phyloP scores from a whole-genome alignment of 352 stramenopile genomes.

The Pythium coloratum region DNA sequence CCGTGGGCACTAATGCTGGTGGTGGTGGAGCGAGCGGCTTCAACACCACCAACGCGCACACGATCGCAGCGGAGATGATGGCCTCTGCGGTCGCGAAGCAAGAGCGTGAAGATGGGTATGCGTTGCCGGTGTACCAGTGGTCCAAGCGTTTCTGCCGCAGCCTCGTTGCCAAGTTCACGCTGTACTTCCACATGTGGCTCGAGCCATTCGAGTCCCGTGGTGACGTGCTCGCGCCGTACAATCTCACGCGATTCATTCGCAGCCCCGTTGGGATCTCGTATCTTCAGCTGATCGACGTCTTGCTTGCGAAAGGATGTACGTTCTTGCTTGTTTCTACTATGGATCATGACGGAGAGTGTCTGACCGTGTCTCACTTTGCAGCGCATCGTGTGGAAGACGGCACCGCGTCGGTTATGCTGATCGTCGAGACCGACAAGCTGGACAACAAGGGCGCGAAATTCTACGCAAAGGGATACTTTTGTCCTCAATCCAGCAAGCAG shows the following conservation, averaged over 20 bases:
- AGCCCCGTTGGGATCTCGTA: constrained; percentile 81
- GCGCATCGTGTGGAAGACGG: constrained; percentile 52
- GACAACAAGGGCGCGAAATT: constrained; percentile 77
- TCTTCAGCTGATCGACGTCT: constrained; percentile 77
- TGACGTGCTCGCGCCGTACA: constrained; percentile 54
- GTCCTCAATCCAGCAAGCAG: constrained; percentile 53
- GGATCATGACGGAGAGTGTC: too few species aligned
- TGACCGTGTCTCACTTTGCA: constrained; percentile 10
- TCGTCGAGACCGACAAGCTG: constrained; percentile 76
- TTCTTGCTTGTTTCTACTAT: constrained; percentile 7
- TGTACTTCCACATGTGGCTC: constrained; percentile 83
- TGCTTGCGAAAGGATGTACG: constrained; percentile 68
- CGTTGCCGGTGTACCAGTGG: constrained; percentile 81
- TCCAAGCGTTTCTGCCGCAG: constrained; percentile 81
- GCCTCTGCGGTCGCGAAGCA: constrained; percentile 70
- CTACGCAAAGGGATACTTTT: constrained; percentile 76
- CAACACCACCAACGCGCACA: constrained; percentile 40
- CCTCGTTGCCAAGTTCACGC: constrained; percentile 79
- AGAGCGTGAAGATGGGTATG: constrained; percentile 76
- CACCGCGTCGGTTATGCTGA: constrained; percentile 58
- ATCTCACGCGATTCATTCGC: constrained; percentile 73
- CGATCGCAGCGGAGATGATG: constrained; percentile 78
- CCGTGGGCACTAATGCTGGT: constrained; percentile 21
- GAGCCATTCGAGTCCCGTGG: constrained; percentile 63
- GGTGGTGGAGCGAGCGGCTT: constrained; percentile 30